phyloP scores from a whole-genome alignment of 2,329 filamentous ascomycete genomes.

The Pseudocercospora pini-densiflorae region DNA sequence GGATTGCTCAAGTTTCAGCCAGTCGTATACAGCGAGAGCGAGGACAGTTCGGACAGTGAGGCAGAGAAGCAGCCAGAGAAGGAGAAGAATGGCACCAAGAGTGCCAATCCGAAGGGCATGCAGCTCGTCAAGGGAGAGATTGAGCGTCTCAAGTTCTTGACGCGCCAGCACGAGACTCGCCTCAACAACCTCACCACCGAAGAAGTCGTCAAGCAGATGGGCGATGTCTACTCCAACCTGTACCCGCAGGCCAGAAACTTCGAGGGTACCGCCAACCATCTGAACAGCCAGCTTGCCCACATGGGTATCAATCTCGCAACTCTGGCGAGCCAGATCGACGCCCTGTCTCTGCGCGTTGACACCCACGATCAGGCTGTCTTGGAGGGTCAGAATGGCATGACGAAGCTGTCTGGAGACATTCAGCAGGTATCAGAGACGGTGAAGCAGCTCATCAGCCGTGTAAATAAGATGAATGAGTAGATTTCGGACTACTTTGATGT shows the following conservation, averaged over 20 bases:
- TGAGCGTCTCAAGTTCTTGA: conserved; percentile 7
- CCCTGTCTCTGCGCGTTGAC: not conserved
- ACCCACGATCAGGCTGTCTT: not conserved
- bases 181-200: conserved; percentile 21
- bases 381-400: not conserved
- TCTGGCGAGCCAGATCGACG: not conserved
- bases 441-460: not conserved
- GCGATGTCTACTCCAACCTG: conserved; percentile 11
- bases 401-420: not conserved
- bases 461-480: not conserved
- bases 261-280: not conserved
- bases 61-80: not conserved
- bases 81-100: not conserved
- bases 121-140: conserved; percentile 4
- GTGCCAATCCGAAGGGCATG: not conserved
- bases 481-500: not conserved
- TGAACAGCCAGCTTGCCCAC: not conserved
- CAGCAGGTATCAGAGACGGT: not conserved
- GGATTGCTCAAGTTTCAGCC: conserved; percentile 1
- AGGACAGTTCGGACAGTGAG: not conserved
- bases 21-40: not conserved
- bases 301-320: not conserved
- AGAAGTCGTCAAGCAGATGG: conserved; percentile 19
- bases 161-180: not conserved
- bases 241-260: conserved; percentile 17